Percentiles rank a stretch among this genome's conserved stretches.
These are phyloP conservation scores for Dipteronia dyeriana DNA, from an alignment of 345 rosid genomes.

Conservation along the genomic window DNA sequence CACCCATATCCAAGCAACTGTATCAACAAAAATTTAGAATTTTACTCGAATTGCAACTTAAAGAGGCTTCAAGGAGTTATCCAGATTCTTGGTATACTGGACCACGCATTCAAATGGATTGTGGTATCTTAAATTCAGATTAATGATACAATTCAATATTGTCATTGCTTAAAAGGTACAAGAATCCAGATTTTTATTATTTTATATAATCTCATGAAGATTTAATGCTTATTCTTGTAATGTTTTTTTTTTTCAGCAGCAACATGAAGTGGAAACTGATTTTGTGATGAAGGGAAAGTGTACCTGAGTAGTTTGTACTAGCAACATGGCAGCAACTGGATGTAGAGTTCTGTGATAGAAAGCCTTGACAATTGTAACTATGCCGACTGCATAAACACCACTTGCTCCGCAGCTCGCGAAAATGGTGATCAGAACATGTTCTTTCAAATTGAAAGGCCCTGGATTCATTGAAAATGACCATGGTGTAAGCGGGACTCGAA, in stretches of 20 bases:
- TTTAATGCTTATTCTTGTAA: too few species aligned
- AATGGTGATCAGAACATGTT: constrained; percentile 58
- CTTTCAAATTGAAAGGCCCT: constrained; percentile 62
- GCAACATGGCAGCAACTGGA: constrained; percentile 15
- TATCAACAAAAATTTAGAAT: neutral
- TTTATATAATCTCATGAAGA: too few species aligned
- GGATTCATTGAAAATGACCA: constrained; percentile 54
- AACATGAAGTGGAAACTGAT: too few species aligned
- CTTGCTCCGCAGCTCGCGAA: constrained; percentile 51
- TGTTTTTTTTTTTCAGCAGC: too few species aligned
- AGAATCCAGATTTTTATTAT: too few species aligned
- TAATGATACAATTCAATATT: too few species aligned
- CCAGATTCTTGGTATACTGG: too few species aligned
- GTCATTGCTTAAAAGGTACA: too few species aligned
- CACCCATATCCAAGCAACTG: constrained; percentile 88
- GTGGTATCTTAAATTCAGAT: too few species aligned
- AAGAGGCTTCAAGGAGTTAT: too few species aligned
- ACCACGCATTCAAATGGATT: too few species aligned
- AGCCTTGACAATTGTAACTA: constrained; percentile 33
- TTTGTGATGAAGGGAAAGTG: too few species aligned
- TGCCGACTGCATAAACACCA: constrained; percentile 40
- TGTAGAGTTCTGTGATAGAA: constrained; percentile 11
- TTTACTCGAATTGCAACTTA: neutral
- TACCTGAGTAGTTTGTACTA: constrained; percentile 15
- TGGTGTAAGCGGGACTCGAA: constrained; percentile 36